A percentile compares a stretch with the other conserved stretches of the same genome.
Conservation (phyloP, 163 green algal genomes). For the Trebouxia gelatinosa region DNA sequence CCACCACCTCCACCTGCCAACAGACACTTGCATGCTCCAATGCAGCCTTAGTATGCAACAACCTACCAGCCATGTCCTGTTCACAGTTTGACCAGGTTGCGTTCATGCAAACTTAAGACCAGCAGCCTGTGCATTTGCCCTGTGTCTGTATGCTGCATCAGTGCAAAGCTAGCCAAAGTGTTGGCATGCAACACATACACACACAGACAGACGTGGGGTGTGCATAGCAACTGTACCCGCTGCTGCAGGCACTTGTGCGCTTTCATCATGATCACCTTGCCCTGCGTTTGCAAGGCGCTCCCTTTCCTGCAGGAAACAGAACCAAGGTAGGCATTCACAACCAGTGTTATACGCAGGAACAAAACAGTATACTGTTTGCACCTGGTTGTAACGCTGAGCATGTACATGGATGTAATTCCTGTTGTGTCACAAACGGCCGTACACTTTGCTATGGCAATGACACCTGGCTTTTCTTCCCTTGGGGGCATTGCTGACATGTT, state of each 20-base stretch:
- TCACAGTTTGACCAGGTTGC: not conserved
- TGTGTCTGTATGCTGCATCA: not conserved
- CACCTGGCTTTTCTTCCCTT: no score
- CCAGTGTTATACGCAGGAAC: no score
- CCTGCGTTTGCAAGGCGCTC: conserved; percentile 50
- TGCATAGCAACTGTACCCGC: not conserved
- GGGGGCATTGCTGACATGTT: no score
- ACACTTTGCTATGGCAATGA: no score
- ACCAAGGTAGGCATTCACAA: no score
- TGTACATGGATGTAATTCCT: no score
- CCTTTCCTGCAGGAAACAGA: conserved; percentile 49
- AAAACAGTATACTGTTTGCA: no score
- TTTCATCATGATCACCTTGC: conserved; percentile 37
- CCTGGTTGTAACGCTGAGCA: no score
- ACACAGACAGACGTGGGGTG: no score
- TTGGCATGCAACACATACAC: no score
- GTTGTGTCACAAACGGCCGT: no score
- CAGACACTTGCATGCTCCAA: not conserved
- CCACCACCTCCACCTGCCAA: conserved; percentile 9
- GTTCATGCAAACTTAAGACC: not conserved
- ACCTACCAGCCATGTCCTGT: not conserved
- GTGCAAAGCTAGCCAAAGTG: no score
- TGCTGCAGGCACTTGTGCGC: not conserved
- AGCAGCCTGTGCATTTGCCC: not conserved
- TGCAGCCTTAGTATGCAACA: not conserved